A percentile compares a stretch with the other conserved stretches of the same genome.
Conservation (phyloP, 108 stramenopile species). For the Cyclostephanos tholiformis region DNA sequence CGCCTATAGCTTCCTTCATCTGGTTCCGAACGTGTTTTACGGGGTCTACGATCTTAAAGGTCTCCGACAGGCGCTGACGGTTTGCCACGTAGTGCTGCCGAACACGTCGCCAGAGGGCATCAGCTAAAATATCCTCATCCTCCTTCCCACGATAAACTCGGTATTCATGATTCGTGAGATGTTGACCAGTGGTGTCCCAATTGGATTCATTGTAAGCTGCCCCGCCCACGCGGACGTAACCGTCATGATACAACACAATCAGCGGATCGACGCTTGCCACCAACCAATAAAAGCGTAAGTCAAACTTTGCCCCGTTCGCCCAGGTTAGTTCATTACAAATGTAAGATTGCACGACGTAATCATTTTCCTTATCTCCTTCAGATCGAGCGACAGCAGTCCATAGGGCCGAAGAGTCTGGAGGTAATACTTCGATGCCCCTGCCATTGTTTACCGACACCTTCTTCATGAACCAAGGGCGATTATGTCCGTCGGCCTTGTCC, state of each 20-base stretch:
- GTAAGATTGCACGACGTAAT: conserved; percentile 36
- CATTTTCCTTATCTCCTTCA: conserved; percentile 1
- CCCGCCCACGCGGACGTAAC: conserved; percentile 34
- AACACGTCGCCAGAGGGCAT: not conserved
- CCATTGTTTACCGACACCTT: conserved; percentile 22
- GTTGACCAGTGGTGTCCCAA: conserved; percentile 18
- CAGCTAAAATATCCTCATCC: conserved; percentile 1
- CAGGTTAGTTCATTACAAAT: conserved; percentile 41
- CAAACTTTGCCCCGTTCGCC: conserved; percentile 27
- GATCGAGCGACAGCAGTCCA: conserved; percentile 1
- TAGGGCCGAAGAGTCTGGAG: not conserved
- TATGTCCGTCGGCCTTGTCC: no score
- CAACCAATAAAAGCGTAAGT: conserved; percentile 32
- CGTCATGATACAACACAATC: conserved; percentile 41
- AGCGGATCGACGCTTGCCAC: conserved; percentile 39
- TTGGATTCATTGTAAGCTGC: conserved; percentile 28
- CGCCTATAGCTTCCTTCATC: conserved; percentile 35
- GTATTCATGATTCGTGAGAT: conserved; percentile 28
- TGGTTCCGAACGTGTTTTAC: conserved; percentile 46
- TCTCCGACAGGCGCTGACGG: not conserved
- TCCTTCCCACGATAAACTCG: not conserved
- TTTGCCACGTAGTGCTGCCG: conserved; percentile 9
- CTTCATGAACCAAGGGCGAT: no score
- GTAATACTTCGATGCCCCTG: conserved; percentile 22
- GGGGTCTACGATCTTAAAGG: conserved; percentile 16